A percentile compares a stretch with the other conserved stretches of the same genome.
Conservation (phyloP, 495 filamentous ascomycete genomes). For the Penicillium salamii region DNA sequence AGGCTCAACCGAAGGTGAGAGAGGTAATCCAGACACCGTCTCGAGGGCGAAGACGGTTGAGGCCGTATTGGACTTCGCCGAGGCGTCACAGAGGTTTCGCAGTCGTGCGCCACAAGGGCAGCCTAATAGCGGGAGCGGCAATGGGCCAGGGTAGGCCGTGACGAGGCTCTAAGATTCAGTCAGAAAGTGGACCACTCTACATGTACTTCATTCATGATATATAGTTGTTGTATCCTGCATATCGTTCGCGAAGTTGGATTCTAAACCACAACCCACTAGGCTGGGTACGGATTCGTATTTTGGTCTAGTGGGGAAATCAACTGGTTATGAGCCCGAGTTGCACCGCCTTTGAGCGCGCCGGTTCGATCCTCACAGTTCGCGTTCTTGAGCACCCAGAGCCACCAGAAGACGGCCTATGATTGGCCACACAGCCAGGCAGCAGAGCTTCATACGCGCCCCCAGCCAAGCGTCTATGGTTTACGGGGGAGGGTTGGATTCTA, state of each 20-base stretch:
- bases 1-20: too few relatives aligned
- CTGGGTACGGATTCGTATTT: too few relatives aligned
- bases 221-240: too few relatives aligned
- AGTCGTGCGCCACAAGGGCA: slow-evolving; percentile 22
- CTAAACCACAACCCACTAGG: too few relatives aligned
- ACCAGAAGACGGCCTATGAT: neutral
- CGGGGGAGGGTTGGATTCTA: neutral
- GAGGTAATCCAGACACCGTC: too few relatives aligned
- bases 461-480: neutral
- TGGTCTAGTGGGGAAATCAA: too few relatives aligned
- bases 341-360: neutral
- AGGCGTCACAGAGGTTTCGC: slow-evolving; percentile 23
- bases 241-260: too few relatives aligned
- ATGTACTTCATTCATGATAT: too few relatives aligned
- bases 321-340: neutral
- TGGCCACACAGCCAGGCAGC: neutral
- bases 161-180: slow-evolving; percentile 18
- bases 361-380: neutral
- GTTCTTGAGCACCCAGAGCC: neutral
- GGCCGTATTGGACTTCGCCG: slow-evolving; percentile 23
- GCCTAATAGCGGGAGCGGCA: slow-evolving; percentile 15
- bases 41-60: slow-evolving; percentile 15
- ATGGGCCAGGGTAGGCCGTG: slow-evolving; percentile 19
- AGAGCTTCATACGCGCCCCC: neutral
- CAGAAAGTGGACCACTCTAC: slow-evolving; percentile 11